Base-by-base conservation (phyloP, 2,329 filamentous ascomycete species). In the Xylariaceae sp. region DNA sequence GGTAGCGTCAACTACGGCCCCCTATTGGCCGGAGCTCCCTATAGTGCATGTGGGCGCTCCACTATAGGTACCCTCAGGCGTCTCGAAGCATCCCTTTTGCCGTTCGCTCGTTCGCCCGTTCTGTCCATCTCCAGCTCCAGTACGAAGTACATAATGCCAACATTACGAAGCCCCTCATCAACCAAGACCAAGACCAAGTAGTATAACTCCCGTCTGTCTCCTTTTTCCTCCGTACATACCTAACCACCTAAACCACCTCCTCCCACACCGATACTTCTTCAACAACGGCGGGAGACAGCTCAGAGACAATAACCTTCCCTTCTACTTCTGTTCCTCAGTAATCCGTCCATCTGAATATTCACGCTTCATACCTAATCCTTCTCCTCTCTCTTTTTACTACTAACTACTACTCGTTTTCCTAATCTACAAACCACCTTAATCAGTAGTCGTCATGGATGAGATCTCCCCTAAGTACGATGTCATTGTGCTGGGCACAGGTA, bases 391-490 rank as follows among this genome's bases (percentile, higher is more conserved):
- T 45, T 55, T 47, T 37, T 4, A 53, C 48, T 30, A 30, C 23
- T 30, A 30, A 18, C 49, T 7, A 5, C 49, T 51, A 13, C n/a
- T 51, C 49, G 23, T 34, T 42, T 17, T 53, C 30, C 53, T 37
- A 42, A 30, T 15, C 45, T 35, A n/a, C 66, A 65, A 65, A 64
- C 64, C 68, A 65, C 61, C 48, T 56, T 47, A 59, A 61, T 51
- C 51, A 66, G 49, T 51, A 9, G 58, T 56, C 77, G 83, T 64
- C 78, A 97, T 97, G 94, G 94, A 97, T 75, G 94, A 97, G 79
- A 96, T 99, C 74, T 91, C 92, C 69, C 90, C 91, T 74, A 92
- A 97, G 79, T 99, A 99, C 84, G 94, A 99, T 84, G 90, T 97
- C 77, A 87, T 99, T 75, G 94, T 99, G 75, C 86, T 99, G 75